phyloP scores from a whole-genome alignment of 2,329 filamentous ascomycete species.

The Phoma sp. region DNA sequence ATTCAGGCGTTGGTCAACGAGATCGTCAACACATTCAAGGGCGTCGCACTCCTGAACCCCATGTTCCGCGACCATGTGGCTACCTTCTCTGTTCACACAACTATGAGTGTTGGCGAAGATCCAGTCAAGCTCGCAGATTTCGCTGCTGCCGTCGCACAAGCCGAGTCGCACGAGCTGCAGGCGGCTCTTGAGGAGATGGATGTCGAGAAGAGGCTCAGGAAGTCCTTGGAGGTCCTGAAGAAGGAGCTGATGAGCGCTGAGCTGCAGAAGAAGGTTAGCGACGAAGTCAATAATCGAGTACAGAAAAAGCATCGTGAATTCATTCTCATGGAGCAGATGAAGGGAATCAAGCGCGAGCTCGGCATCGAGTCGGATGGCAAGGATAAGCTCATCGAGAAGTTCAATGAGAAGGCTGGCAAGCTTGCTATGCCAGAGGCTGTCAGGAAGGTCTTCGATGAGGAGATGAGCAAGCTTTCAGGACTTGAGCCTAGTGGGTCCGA shows the following conservation, averaged over 20 bases:
- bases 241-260: slow-evolving; percentile 99
- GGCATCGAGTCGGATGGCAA: slow-evolving; percentile 98
- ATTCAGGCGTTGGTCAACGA: slow-evolving; percentile 94
- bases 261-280: slow-evolving; percentile 94
- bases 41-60: slow-evolving; percentile 90
- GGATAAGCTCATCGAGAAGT: slow-evolving; percentile 96
- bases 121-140: slow-evolving; percentile 96
- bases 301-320: slow-evolving; percentile 97
- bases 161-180: slow-evolving; percentile 87
- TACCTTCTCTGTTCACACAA: slow-evolving; percentile 79
- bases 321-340: slow-evolving; percentile 99
- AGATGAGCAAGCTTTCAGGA: slow-evolving; percentile 95
- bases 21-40: slow-evolving; percentile 98
- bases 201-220: slow-evolving; percentile 89
- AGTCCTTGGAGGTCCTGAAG: slow-evolving; percentile 89
- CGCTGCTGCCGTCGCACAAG: slow-evolving; percentile 87
- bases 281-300: slow-evolving; percentile 97
- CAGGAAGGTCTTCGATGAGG: slow-evolving; percentile 97
- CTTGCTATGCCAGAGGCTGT: slow-evolving; percentile 97
- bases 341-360: slow-evolving; percentile 92
- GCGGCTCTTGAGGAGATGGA: slow-evolving; percentile 88
- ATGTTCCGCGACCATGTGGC: slow-evolving; percentile 97
- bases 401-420: slow-evolving; percentile 92
- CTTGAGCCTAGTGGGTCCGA: slow-evolving; percentile 95
- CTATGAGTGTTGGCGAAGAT: slow-evolving; percentile 93